Evolutionary conservation across 202 grass and related monocot genomes (phyloP).

Genomic region (Dendrocalamus latiflorus): DNA sequence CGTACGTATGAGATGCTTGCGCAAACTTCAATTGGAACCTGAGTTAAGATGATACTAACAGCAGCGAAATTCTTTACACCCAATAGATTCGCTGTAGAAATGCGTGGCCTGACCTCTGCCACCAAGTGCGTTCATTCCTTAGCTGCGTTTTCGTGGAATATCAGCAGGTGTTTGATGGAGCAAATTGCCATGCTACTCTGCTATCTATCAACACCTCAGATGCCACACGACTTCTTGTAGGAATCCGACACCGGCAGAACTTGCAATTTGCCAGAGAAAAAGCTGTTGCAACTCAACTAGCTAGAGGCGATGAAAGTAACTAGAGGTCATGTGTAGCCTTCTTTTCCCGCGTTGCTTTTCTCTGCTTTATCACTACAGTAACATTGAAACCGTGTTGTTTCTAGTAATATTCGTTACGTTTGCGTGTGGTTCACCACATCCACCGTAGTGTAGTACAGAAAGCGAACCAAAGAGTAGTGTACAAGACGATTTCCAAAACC

Average conservation of each 20-base stretch:
- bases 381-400: background rate
- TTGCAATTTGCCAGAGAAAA: background rate
- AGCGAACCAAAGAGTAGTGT: background rate
- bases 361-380: conserved; percentile 17
- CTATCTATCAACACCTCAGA: background rate
- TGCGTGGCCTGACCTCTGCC: background rate
- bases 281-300: background rate
- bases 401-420: conserved; percentile 35
- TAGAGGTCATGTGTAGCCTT: background rate
- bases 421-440: conserved; percentile 4
- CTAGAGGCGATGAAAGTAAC: background rate
- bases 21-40: background rate
- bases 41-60: background rate
- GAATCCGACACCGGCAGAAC: background rate
- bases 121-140: background rate
- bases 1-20: background rate
- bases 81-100: background rate
- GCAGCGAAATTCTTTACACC: background rate
- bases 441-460: background rate
- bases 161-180: background rate
- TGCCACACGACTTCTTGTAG: background rate
- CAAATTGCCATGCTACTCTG: background rate
- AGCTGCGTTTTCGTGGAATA: background rate
- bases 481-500: conserved; percentile 15
- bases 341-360: background rate